Conservation (phyloP, 2,329 filamentous ascomycete genomes). For the Aspergillus sp. region DNA sequence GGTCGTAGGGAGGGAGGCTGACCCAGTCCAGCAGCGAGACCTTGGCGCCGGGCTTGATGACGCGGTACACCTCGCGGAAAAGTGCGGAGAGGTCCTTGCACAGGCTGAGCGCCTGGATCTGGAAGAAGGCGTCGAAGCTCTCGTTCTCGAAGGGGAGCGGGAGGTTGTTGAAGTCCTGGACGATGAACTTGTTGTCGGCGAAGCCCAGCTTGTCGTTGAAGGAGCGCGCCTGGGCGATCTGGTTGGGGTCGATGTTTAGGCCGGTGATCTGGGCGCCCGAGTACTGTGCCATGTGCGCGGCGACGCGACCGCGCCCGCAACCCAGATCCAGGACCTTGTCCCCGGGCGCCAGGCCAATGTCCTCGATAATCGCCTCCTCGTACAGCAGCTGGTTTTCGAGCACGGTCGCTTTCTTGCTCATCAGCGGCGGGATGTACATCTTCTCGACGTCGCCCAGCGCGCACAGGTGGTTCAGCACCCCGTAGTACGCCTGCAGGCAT, state of each 20-base stretch:
- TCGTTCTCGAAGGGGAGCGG: constrained; percentile 43
- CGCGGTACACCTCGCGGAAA: constrained; percentile 42
- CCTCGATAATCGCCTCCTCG: constrained; percentile 42
- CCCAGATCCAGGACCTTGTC: constrained; percentile 44
- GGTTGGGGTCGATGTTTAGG: constrained; percentile 47
- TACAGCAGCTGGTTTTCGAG: constrained; percentile 46
- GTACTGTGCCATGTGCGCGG: constrained; percentile 44
- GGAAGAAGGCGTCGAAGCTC: constrained; percentile 46
- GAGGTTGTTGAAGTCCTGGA: constrained; percentile 44
- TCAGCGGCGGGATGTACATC: constrained; percentile 49
- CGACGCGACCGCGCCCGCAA: constrained; percentile 45
- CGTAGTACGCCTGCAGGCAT: constrained; percentile 45
- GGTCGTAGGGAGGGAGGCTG: constrained; percentile 42
- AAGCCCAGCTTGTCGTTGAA: constrained; percentile 40
- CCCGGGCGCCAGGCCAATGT: constrained; percentile 38
- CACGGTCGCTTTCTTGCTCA: constrained; percentile 43
- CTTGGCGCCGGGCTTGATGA: constrained; percentile 43
- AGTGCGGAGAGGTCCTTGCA: constrained; percentile 41
- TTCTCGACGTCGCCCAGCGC: constrained; percentile 49
- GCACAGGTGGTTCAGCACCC: constrained; percentile 47
- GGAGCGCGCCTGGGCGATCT: constrained; percentile 38
- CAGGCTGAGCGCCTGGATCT: constrained; percentile 49
- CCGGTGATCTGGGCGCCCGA: constrained; percentile 42
- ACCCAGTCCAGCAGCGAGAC: constrained; percentile 47
- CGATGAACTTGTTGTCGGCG: constrained; percentile 37